Evolutionary conservation across 805 yeast genomes (phyloP).

Genomic region (Starmerella scarabaei): DNA sequence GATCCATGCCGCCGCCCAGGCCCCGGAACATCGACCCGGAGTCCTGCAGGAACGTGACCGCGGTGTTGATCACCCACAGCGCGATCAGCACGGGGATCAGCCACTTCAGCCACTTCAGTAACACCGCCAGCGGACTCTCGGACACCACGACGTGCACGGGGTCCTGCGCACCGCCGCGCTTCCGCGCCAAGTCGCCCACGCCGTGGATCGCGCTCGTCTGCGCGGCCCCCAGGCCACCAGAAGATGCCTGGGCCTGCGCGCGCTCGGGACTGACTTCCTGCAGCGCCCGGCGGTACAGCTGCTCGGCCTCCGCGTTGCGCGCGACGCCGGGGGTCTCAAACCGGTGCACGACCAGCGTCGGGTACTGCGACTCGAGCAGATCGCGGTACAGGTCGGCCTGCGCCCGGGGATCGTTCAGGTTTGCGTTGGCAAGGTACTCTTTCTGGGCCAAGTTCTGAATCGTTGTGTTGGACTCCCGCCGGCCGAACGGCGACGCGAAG

Average conservation of each 20-base stretch:
- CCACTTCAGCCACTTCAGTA: constrained; percentile 85
- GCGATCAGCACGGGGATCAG: constrained; percentile 65
- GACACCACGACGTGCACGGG: constrained; percentile 92
- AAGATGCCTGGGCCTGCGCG: constrained; percentile 12
- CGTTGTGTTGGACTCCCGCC: constrained; percentile 8
- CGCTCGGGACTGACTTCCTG: constrained; percentile 44
- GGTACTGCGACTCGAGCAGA: constrained; percentile 67
- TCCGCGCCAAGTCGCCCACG: not conserved
- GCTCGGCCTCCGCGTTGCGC: constrained; percentile 62
- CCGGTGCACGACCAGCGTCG: constrained; percentile 91
- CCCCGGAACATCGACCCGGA: constrained; percentile 65
- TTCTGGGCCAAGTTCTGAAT: constrained; percentile 40
- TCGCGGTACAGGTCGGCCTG: constrained; percentile 78
- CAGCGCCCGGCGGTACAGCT: constrained; percentile 68
- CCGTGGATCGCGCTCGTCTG: not conserved
- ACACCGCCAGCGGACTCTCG: constrained; percentile 64
- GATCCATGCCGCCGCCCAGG: constrained; percentile 24
- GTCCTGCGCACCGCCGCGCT: constrained; percentile 34
- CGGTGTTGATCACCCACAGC: constrained; percentile 69
- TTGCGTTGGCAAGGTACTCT: constrained; percentile 80
- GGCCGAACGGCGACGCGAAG: not conserved
- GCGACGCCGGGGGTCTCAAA: constrained; percentile 93
- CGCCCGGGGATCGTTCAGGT: constrained; percentile 48
- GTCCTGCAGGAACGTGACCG: constrained; percentile 68
- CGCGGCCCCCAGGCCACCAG: constrained; percentile 11